Percentiles rank a stretch among this genome's conserved stretches.
Conservation (phyloP, 495 filamentous ascomycete genomes). For the Tetracladium setigerum region DNA sequence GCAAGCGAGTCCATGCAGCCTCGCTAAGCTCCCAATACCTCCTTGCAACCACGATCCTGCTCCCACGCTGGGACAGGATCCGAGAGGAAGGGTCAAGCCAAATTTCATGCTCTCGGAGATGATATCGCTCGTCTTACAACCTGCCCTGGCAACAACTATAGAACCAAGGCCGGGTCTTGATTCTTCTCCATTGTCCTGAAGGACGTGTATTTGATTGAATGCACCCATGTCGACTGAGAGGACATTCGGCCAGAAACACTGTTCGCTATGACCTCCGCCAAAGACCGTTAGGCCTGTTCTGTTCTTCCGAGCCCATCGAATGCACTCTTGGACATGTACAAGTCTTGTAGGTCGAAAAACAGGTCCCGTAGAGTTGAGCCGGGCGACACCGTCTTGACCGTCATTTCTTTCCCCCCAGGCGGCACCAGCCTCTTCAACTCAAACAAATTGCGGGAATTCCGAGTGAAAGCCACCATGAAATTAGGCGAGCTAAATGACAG, state of each 20-base stretch:
- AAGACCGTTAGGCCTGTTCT: conserved; percentile 42
- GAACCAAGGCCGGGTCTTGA: conserved; percentile 23
- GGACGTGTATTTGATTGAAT: conserved; percentile 45
- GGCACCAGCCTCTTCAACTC: conserved; percentile 44
- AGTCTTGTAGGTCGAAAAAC: conserved; percentile 42
- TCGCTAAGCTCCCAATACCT: conserved; percentile 53
- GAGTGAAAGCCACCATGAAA: conserved; percentile 45
- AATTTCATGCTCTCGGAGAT: conserved; percentile 38
- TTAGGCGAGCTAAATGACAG: conserved; percentile 48
- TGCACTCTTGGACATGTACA: conserved; percentile 45
- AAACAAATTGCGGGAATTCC: conserved; percentile 36
- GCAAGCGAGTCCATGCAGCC: conserved; percentile 50
- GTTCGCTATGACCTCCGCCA: conserved; percentile 53
- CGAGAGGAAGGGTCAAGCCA: conserved; percentile 50
- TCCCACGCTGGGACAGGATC: conserved; percentile 53
- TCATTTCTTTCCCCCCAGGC: conserved; percentile 24
- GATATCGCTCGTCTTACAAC: conserved; percentile 51
- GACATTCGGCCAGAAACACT: conserved; percentile 47
- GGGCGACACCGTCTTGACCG: conserved; percentile 46
- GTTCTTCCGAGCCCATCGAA: conserved; percentile 51
- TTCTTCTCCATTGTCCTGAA: conserved; percentile 22
- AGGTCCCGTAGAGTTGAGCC: conserved; percentile 34
- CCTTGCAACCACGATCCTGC: conserved; percentile 58
- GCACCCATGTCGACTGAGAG: conserved; percentile 51
- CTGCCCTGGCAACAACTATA: conserved; percentile 43